Conservation (phyloP, 2,329 filamentous ascomycete genomes). For the Arthrinium phaeospermum region DNA sequence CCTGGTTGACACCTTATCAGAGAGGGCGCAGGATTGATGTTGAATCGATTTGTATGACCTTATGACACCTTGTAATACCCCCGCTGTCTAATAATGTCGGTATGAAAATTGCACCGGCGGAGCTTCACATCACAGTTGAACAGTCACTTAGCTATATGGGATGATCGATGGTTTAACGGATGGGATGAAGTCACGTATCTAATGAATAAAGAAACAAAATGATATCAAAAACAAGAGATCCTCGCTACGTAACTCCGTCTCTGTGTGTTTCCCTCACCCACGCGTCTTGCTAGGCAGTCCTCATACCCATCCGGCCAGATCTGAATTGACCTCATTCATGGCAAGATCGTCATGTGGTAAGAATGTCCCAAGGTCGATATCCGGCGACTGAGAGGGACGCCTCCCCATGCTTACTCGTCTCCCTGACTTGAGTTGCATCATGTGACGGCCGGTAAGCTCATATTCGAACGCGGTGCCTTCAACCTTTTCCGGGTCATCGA, state of each 20-base stretch:
- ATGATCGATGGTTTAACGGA: neutral
- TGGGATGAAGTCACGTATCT: conserved; percentile 2
- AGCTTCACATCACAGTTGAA: neutral
- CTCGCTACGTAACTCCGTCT: neutral
- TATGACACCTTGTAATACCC: neutral
- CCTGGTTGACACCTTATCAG: conserved; percentile 48
- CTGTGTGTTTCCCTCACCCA: neutral
- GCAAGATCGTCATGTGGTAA: neutral
- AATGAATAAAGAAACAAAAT: neutral
- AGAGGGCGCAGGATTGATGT: neutral
- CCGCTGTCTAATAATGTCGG: neutral
- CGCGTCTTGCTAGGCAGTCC: neutral
- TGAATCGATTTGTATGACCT: neutral
- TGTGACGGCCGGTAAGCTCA: neutral
- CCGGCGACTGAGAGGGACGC: neutral
- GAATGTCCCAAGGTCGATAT: neutral
- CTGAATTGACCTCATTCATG: neutral
- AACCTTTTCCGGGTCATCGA: conserved; percentile 2
- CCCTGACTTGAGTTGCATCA: conserved; percentile 6
- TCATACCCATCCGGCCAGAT: neutral
- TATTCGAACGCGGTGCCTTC: conserved; percentile 14
- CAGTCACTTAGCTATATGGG: neutral
- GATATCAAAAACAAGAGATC: neutral
- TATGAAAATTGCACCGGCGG: neutral
- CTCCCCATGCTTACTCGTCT: conserved; percentile 8